Evolutionary conservation across 768 basidiomycete genomes (phyloP).

Genomic region (Tricholoma flavovirens): DNA sequence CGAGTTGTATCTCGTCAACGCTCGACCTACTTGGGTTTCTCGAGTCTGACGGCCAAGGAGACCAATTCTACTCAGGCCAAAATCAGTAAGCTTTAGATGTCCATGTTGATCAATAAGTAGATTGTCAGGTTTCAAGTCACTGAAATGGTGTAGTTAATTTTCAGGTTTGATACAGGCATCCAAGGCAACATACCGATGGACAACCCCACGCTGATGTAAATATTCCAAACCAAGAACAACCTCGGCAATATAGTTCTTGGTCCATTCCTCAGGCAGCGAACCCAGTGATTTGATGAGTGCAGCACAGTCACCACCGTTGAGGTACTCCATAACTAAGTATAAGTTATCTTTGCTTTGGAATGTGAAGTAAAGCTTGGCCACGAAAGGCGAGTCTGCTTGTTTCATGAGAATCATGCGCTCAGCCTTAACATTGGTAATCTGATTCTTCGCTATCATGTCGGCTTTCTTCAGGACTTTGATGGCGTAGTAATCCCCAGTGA

Average conservation of each 20-base stretch:
- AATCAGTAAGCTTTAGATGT: slow-evolving; percentile 97
- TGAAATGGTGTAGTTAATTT: slow-evolving; percentile 26
- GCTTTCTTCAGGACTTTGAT: slow-evolving; percentile 99
- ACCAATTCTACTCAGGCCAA: slow-evolving; percentile 95
- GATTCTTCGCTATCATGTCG: slow-evolving; percentile 99
- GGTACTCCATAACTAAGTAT: slow-evolving; percentile 99
- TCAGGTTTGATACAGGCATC: background rate
- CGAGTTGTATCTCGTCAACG: slow-evolving; percentile 51
- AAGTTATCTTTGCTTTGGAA: slow-evolving; percentile 99
- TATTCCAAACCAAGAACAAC: slow-evolving; percentile 94
- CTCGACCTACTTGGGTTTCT: slow-evolving; percentile 49
- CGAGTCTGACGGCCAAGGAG: slow-evolving; percentile 94
- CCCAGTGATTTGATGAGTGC: slow-evolving; percentile 96
- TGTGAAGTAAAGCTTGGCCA: slow-evolving; percentile 96
- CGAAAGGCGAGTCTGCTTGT: slow-evolving; percentile 96
- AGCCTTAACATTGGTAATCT: slow-evolving; percentile 99
- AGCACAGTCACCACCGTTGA: slow-evolving; percentile 97
- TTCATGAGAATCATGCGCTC: slow-evolving; percentile 99
- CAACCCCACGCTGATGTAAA: slow-evolving; percentile 90
- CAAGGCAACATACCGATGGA: slow-evolving; percentile 74
- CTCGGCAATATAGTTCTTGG: slow-evolving; percentile 93
- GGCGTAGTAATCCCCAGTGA: slow-evolving; percentile 96
- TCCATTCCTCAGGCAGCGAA: slow-evolving; percentile 92
- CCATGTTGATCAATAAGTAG: slow-evolving; percentile 95
- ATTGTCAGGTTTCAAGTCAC: slow-evolving; percentile 98